These are phyloP conservation scores for Neurospora sp. DNA, from an alignment of 495 filamentous ascomycete genomes.

Conservation along the genomic window DNA sequence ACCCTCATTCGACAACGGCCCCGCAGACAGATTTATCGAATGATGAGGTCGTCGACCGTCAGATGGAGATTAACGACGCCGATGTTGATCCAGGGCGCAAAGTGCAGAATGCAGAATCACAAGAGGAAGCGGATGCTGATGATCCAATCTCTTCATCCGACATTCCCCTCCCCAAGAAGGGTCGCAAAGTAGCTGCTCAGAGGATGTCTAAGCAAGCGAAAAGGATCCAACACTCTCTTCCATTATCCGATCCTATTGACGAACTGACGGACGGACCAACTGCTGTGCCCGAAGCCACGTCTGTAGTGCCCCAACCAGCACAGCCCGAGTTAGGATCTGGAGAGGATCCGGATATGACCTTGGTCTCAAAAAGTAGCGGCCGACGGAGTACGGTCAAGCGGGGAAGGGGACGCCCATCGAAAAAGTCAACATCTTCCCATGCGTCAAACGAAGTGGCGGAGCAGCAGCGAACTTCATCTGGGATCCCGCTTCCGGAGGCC, in stretches of 20 bases:
- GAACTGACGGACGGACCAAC: constrained; percentile 13
- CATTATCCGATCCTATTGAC: constrained; percentile 9
- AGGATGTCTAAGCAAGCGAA: constrained; percentile 37
- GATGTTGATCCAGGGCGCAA: constrained; percentile 36
- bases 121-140: constrained; percentile 23
- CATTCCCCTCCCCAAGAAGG: constrained; percentile 28
- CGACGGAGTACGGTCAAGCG: constrained; percentile 24
- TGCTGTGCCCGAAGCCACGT: constrained; percentile 10
- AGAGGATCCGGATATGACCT: constrained; percentile 32
- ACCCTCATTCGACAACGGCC: constrained; percentile 25
- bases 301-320: constrained; percentile 15
- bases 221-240: constrained; percentile 26
- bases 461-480: constrained; percentile 3
- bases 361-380: constrained; percentile 20
- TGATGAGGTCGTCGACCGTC: constrained; percentile 61
- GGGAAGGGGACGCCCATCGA: constrained; percentile 19
- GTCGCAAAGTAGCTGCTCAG: constrained; percentile 32
- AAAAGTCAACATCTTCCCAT: constrained; percentile 16
- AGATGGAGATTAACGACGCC: constrained; percentile 40
- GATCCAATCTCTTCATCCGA: not conserved
- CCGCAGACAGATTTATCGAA: constrained; percentile 33
- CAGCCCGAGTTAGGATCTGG: constrained; percentile 19
- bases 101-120: constrained; percentile 27
- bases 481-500: not conserved
- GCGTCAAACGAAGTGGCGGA: constrained; percentile 8